phyloP scores from a whole-genome alignment of 768 basidiomycete genomes.

The Trametes villosa region DNA sequence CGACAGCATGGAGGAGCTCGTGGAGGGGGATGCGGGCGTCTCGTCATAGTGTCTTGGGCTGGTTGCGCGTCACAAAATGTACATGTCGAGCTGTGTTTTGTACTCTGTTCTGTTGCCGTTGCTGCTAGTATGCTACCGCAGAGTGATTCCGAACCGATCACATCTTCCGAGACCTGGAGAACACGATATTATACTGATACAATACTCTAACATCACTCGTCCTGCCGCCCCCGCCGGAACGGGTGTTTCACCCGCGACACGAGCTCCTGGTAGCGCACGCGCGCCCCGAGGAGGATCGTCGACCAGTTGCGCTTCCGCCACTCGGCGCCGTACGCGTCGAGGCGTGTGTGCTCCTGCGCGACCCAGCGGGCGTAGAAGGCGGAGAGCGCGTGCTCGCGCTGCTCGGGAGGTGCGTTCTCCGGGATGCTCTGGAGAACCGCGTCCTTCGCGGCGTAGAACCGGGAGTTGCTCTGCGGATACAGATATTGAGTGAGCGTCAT shows the following conservation, averaged over 20 bases:
- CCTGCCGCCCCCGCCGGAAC: conserved; percentile 28
- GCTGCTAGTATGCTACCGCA: not conserved
- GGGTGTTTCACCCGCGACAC: conserved; percentile 29
- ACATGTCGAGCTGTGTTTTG: not conserved
- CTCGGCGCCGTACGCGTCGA: conserved; percentile 63
- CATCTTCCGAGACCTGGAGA: no score
- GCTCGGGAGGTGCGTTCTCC: conserved; percentile 48
- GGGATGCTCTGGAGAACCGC: conserved; percentile 62
- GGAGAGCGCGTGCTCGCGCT: conserved; percentile 71
- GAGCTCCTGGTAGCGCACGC: conserved; percentile 50
- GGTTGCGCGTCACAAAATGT: not conserved
- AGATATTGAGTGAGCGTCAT: no score
- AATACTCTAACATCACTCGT: conserved; percentile 32
- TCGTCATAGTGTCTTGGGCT: not conserved
- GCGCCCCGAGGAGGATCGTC: conserved; percentile 60
- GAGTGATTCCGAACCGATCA: no score
- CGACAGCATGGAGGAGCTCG: conserved; percentile 65
- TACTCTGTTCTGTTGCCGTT: not conserved
- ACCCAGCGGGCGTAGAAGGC: conserved; percentile 79
- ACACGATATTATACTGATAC: not conserved
- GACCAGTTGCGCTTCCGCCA: conserved; percentile 68
- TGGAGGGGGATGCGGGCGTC: conserved; percentile 44
- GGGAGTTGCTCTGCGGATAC: conserved; percentile 79
- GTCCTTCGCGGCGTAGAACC: conserved; percentile 75
- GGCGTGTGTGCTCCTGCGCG: conserved; percentile 62